Percentiles rank a stretch among this genome's conserved stretches.
These are phyloP conservation scores for Prunus armeniaca DNA, from an alignment of 306 rosid genomes.

Conservation along the genomic window DNA sequence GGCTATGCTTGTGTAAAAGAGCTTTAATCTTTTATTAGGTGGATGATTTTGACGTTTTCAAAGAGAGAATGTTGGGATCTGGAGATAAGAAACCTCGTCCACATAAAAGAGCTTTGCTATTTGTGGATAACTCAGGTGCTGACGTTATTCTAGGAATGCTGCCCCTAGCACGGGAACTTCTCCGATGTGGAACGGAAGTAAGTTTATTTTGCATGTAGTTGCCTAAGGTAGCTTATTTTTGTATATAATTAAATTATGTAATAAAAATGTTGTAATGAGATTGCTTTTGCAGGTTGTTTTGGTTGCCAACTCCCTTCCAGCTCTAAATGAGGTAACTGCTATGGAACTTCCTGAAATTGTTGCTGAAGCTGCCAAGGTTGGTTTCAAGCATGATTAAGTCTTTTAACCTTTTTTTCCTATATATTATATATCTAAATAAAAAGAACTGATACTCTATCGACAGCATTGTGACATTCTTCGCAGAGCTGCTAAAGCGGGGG, in stretches of 20 bases:
- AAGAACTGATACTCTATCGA: conserved; percentile 33
- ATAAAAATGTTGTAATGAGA: background rate
- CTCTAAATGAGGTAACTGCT: conserved; percentile 91
- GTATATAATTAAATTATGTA: background rate
- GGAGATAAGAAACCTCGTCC: conserved; percentile 52
- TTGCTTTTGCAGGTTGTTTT: conserved; percentile 73
- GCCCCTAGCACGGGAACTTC: conserved; percentile 97
- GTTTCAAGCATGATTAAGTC: conserved; percentile 16
- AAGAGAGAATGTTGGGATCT: conserved; percentile 75
- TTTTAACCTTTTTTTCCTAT: background rate
- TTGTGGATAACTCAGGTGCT: conserved; percentile 96
- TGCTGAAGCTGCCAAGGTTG: conserved; percentile 98
- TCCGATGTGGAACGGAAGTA: conserved; percentile 93
- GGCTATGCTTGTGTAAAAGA: background rate
- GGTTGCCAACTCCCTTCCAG: conserved; percentile 95
- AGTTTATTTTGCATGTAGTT: conserved; percentile 20
- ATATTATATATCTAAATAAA: background rate
- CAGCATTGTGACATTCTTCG: conserved; percentile 97
- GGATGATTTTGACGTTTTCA: conserved; percentile 82
- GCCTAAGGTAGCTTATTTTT: background rate
- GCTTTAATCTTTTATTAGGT: conserved; percentile 48
- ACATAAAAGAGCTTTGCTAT: conserved; percentile 85
- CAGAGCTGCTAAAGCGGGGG: conserved; percentile 95
- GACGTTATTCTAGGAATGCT: conserved; percentile 98
- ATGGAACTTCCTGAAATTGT: conserved; percentile 96